These are phyloP conservation scores for Thielaviopsis euricoi DNA, from an alignment of 2,329 filamentous ascomycete species.

Conservation along the genomic window DNA sequence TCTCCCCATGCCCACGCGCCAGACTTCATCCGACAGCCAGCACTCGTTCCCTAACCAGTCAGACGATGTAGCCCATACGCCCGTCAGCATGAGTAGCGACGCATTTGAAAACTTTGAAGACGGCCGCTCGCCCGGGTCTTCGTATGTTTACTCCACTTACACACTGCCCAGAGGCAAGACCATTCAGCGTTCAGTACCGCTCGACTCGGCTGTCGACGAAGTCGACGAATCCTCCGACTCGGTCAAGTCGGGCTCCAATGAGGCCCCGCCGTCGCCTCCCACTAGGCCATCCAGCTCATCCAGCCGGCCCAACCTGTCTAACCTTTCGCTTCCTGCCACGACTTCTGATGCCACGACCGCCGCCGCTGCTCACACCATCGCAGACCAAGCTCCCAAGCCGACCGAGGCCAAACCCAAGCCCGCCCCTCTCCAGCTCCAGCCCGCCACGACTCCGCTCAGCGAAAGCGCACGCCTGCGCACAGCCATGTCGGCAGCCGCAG, in stretches of 20 bases:
- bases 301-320: conserved; percentile 23
- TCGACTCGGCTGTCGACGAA: conserved; percentile 44
- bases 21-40: conserved; percentile 52
- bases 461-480: conserved; percentile 26
- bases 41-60: conserved; percentile 24
- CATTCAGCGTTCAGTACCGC: conserved; percentile 50
- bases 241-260: conserved; percentile 18
- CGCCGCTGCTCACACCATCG: conserved; percentile 23
- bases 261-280: conserved; percentile 41
- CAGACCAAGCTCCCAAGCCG: conserved; percentile 29
- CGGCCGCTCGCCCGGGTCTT: conserved; percentile 30
- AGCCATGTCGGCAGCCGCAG: conserved; percentile 25
- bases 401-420: conserved; percentile 18
- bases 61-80: conserved; percentile 51
- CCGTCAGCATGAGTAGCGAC: conserved; percentile 57
- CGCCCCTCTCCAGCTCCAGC: conserved; percentile 17
- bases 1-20: conserved; percentile 32
- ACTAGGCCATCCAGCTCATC: conserved; percentile 43
- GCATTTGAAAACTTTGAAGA: conserved; percentile 36
- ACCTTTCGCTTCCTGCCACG: conserved; percentile 29
- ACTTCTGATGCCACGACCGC: conserved; percentile 34
- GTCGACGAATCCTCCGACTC: conserved; percentile 5
- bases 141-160: conserved; percentile 80
- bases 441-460: conserved; percentile 14
- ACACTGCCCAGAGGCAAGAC: conserved; percentile 66